A percentile compares a stretch with the other conserved stretches of the same genome.
Conservation (phyloP, 2,329 filamentous ascomycete species). For the Alternaria incomplexa region DNA sequence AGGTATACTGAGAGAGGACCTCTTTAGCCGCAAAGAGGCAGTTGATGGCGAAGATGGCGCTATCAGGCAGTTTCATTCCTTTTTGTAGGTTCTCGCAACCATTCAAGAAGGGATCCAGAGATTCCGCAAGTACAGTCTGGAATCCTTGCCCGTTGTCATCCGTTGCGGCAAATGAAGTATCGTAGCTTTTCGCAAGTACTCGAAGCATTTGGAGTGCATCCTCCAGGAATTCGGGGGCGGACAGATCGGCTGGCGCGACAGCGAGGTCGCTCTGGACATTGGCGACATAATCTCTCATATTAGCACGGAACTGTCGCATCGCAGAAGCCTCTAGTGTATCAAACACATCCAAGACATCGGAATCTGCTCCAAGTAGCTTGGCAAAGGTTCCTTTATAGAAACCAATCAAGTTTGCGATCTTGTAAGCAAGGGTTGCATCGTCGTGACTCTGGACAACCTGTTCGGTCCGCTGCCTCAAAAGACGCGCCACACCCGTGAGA, state of each 20-base stretch:
- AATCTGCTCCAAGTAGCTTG: constrained; percentile 74
- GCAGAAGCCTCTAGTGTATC: constrained; percentile 74
- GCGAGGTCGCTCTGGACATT: constrained; percentile 75
- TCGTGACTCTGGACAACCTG: constrained; percentile 93
- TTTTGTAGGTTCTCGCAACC: constrained; percentile 74
- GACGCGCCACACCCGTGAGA: constrained; percentile 77
- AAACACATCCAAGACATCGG: constrained; percentile 73
- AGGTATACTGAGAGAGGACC: constrained; percentile 66
- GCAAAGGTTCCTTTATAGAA: constrained; percentile 90
- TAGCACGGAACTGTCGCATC: constrained; percentile 78
- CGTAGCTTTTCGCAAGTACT: constrained; percentile 83
- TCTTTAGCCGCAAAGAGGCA: constrained; percentile 67
- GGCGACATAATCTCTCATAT: constrained; percentile 81
- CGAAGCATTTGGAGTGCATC: constrained; percentile 80
- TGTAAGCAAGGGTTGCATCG: constrained; percentile 86
- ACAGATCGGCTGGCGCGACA: constrained; percentile 72
- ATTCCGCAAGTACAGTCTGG: constrained; percentile 74
- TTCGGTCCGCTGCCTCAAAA: constrained; percentile 88
- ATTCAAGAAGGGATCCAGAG: constrained; percentile 83
- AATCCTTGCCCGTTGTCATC: constrained; percentile 71
- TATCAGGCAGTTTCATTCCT: constrained; percentile 64
- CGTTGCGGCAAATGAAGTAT: constrained; percentile 71
- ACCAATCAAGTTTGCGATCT: constrained; percentile 82
- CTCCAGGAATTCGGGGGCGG: constrained; percentile 78
- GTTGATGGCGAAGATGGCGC: constrained; percentile 75